Percentiles rank a stretch among this genome's conserved stretches.
phyloP scores from a whole-genome alignment of 306 rosid genomes.

The Fragaria vesca region DNA sequence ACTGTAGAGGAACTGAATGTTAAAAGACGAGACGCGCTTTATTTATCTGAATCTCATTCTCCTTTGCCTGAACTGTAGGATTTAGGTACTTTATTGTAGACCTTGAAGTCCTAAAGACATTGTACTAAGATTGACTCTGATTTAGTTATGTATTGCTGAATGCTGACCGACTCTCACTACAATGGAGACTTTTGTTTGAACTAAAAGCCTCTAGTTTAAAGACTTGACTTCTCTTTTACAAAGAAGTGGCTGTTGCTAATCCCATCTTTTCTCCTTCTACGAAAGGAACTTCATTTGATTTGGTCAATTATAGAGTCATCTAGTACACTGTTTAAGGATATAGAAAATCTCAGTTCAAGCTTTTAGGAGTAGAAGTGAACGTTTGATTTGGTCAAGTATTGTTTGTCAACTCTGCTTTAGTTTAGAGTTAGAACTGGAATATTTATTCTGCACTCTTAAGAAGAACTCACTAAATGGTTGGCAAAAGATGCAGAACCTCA shows the following conservation, averaged over 20 bases:
- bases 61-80: neutral
- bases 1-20: neutral
- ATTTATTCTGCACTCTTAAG: neutral
- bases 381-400: neutral
- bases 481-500: neutral
- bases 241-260: neutral
- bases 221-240: no score
- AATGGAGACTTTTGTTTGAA: neutral
- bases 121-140: neutral
- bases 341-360: neutral
- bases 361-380: neutral
- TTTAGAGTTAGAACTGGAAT: neutral
- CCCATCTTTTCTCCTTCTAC: neutral
- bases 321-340: neutral
- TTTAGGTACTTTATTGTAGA: neutral
- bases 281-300: neutral
- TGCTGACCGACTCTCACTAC: neutral
- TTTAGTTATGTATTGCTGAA: neutral
- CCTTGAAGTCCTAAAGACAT: neutral
- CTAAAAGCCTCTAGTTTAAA: neutral
- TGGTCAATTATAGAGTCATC: neutral
- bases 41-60: neutral
- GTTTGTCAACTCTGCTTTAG: neutral
- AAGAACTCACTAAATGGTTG: neutral
- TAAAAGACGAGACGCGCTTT: neutral